Conservation (phyloP, 495 filamentous ascomycete species). For the Cercophora sp. region DNA sequence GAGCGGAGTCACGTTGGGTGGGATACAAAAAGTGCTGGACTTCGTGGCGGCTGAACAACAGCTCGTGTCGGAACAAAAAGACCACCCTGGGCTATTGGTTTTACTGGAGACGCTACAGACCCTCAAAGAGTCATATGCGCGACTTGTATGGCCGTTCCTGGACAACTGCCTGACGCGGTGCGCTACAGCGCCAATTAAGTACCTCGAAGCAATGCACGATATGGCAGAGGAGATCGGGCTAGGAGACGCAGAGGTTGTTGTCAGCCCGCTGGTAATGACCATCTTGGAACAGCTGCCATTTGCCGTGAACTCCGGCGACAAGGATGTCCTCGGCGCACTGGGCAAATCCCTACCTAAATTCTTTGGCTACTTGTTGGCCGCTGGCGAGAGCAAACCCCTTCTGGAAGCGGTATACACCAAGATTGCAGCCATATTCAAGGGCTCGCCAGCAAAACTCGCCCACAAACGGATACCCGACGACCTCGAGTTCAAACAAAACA, state of each 20-base stretch:
- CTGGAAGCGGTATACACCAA: constrained; percentile 32
- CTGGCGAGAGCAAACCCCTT: constrained; percentile 37
- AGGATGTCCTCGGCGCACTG: constrained; percentile 36
- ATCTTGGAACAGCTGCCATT: constrained; percentile 78
- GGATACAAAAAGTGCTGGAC: constrained; percentile 42
- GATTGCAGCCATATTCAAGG: constrained; percentile 21
- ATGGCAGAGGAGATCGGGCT: constrained; percentile 25
- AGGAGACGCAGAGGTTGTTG: background rate
- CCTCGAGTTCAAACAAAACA: constrained; percentile 15
- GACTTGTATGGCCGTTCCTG: constrained; percentile 61
- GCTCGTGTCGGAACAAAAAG: constrained; percentile 36
- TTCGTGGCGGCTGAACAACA: constrained; percentile 50
- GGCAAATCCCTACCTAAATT: constrained; percentile 55
- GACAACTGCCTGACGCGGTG: constrained; percentile 75
- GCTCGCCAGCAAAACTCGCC: constrained; percentile 8
- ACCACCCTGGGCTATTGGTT: constrained; percentile 46
- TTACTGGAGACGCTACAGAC: constrained; percentile 48
- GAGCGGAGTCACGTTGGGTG: constrained; percentile 35
- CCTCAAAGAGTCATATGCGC: constrained; percentile 13
- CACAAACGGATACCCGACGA: constrained; percentile 13
- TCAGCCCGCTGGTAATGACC: constrained; percentile 55
- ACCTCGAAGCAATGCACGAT: constrained; percentile 53
- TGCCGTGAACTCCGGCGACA: constrained; percentile 47
- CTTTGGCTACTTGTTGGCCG: constrained; percentile 34
- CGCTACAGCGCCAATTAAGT: constrained; percentile 69